Evolutionary conservation across 805 yeast species (phyloP), one percentile per base, ranked within the genome.

Genomic region (Candida saitoana): DNA sequence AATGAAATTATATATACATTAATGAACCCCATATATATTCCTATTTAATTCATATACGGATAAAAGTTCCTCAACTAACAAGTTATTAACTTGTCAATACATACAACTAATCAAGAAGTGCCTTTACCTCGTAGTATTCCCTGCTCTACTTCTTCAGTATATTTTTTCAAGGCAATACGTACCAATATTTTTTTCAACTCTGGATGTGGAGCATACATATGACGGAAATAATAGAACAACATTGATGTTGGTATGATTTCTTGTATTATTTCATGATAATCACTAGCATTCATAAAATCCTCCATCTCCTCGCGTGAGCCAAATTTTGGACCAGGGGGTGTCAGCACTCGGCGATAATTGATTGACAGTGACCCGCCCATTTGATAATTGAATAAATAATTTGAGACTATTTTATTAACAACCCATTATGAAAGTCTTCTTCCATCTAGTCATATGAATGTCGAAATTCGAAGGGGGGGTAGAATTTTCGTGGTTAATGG

Each of bases 1-100:
- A 29, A 29, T 29, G 32, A 29, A 29, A 29, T 22, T 22, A 22
- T 22, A 22, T 29, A 29, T 14, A 29, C 32, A 29, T 29, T 29
- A 29, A 29, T 29, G 16, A 29, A 29, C 32, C 32, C 5, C 16
- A 29, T 29, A 29, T 29, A 12, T 29, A 29, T 29, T 29, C n/a
- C 16, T 29, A 14, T 29, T 11, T 29, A 29, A 29, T 12, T 14
- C 32, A 29, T 14, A 29, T 14, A 11, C 16, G 32, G 32, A 29
- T 6, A 29, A 29, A 29, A 11, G 16, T 29, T 29, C 32, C 32
- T 12, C 5, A 14, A 29, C 5, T 5, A 29, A 12, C 32, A 29
- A 29, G 32, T 29, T 14, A 29, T 29, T 29, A 14, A 14, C 32
- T 29, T 11, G 32, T 5, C 5, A 29, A 29, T 12, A 29, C 32